These are phyloP conservation scores for Ploettnerulaceae sp. DNA, from an alignment of 2,329 filamentous ascomycete species.

Conservation along the genomic window DNA sequence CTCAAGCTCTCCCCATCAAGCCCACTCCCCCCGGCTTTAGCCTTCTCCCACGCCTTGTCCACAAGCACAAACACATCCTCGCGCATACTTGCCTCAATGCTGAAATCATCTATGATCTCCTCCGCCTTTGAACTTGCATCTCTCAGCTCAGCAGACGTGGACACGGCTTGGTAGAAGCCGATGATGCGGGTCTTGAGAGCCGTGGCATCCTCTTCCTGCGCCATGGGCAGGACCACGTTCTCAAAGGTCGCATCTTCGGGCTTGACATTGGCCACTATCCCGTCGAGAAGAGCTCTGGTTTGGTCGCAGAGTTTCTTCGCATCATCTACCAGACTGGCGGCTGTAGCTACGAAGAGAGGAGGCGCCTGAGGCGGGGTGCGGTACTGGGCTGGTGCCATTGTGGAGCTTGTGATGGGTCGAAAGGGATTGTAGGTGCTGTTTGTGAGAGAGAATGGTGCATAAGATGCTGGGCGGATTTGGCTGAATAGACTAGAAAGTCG, in stretches of 20 bases:
- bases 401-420: slow-evolving; percentile 42
- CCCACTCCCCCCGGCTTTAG: slow-evolving; percentile 35
- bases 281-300: slow-evolving; percentile 13
- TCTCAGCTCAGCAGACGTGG: slow-evolving; percentile 60
- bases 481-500: slow-evolving; percentile 55
- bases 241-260: slow-evolving; percentile 47
- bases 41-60: slow-evolving; percentile 51
- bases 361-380: slow-evolving; percentile 72
- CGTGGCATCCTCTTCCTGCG: slow-evolving; percentile 64
- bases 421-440: not conserved
- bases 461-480: slow-evolving; percentile 44
- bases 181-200: slow-evolving; percentile 60
- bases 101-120: slow-evolving; percentile 69
- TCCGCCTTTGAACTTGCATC: slow-evolving; percentile 74
- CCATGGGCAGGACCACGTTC: slow-evolving; percentile 59
- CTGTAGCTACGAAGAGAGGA: slow-evolving; percentile 71
- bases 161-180: slow-evolving; percentile 78
- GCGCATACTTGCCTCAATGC: slow-evolving; percentile 74
- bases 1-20: slow-evolving; percentile 66
- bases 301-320: slow-evolving; percentile 61
- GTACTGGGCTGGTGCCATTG: slow-evolving; percentile 64
- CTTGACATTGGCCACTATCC: slow-evolving; percentile 53
- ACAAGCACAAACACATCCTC: slow-evolving; percentile 72
- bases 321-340: slow-evolving; percentile 61
- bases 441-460: slow-evolving; percentile 10